Conservation (phyloP, 495 filamentous ascomycete species). For the Endocarpon pusillum region DNA sequence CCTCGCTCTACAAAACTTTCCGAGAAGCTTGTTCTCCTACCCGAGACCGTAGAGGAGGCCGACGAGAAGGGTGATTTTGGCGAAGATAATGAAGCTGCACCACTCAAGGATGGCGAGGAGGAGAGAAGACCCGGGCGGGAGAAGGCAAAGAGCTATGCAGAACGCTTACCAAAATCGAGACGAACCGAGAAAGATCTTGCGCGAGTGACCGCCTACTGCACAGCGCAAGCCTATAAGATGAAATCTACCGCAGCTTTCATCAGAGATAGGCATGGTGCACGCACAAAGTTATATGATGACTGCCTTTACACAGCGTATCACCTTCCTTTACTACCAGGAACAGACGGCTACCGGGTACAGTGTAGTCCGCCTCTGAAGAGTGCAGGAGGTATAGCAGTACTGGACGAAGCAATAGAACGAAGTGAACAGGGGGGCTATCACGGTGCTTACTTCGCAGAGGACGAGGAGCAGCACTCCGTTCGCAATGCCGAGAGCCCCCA, state of each 20-base stretch:
- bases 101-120: slow-evolving; percentile 68
- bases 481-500: slow-evolving; percentile 23
- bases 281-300: slow-evolving; percentile 97
- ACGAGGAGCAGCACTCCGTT: slow-evolving; percentile 20
- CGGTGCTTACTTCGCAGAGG: slow-evolving; percentile 64
- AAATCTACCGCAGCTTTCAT: slow-evolving; percentile 73
- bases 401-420: slow-evolving; percentile 93
- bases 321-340: slow-evolving; percentile 68
- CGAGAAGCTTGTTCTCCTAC: slow-evolving; percentile 89
- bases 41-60: slow-evolving; percentile 54
- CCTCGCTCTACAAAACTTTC: slow-evolving; percentile 79
- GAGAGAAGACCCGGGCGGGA: slow-evolving; percentile 39
- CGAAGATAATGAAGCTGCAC: slow-evolving; percentile 46
- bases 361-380: slow-evolving; percentile 85
- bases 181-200: slow-evolving; percentile 65
- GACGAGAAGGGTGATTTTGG: slow-evolving; percentile 31
- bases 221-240: slow-evolving; percentile 82
- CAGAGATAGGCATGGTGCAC: slow-evolving; percentile 72
- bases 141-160: slow-evolving; percentile 83
- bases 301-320: slow-evolving; percentile 95
- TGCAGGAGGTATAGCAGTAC: slow-evolving; percentile 75
- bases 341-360: slow-evolving; percentile 67
- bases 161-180: slow-evolving; percentile 77
- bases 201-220: slow-evolving; percentile 89
- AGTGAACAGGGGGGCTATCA: slow-evolving; percentile 81